These are phyloP conservation scores for Clitopilus hobsonii DNA, from an alignment of 768 basidiomycete genomes.

Conservation along the genomic window DNA sequence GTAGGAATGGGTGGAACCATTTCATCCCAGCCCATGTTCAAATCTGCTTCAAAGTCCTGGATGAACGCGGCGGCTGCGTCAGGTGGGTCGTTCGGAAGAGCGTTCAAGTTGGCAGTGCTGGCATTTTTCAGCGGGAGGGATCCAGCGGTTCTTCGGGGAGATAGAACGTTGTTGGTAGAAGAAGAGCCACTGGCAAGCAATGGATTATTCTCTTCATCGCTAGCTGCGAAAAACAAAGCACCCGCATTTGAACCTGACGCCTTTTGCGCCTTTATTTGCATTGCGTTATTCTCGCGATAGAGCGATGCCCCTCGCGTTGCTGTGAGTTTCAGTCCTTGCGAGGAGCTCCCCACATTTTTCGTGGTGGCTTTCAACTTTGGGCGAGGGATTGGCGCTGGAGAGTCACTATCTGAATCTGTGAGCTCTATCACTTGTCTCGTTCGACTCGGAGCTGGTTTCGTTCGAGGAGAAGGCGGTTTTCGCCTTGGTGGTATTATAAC, in stretches of 20 bases:
- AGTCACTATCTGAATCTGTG: constrained; percentile 45
- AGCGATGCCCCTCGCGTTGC: constrained; percentile 9
- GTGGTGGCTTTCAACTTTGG: constrained; percentile 10
- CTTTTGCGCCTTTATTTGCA: constrained; percentile 4
- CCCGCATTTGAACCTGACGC: constrained; percentile 10
- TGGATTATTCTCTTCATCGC: constrained; percentile 33
- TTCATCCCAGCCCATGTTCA: neutral
- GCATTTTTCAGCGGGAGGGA: neutral
- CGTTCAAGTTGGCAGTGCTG: neutral
- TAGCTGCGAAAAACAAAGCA: constrained; percentile 24
- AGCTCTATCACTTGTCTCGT: constrained; percentile 38
- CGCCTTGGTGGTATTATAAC: neutral
- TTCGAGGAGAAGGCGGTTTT: neutral
- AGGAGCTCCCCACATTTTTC: neutral
- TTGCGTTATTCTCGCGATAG: neutral
- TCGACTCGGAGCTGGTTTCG: neutral
- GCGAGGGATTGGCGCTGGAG: constrained; percentile 2
- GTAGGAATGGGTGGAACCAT: neutral
- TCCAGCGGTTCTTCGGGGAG: neutral
- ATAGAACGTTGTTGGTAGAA: neutral
- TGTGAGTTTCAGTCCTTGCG: constrained; percentile 1
- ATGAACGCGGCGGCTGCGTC: neutral
- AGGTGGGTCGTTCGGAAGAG: constrained; percentile 4
- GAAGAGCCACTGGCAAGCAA: neutral
- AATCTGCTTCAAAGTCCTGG: constrained; percentile 1